Evolutionary conservation across 2,329 filamentous ascomycete species (phyloP), one percentile per base, ranked within the genome.

Genomic region (Thelonectria discophora): DNA sequence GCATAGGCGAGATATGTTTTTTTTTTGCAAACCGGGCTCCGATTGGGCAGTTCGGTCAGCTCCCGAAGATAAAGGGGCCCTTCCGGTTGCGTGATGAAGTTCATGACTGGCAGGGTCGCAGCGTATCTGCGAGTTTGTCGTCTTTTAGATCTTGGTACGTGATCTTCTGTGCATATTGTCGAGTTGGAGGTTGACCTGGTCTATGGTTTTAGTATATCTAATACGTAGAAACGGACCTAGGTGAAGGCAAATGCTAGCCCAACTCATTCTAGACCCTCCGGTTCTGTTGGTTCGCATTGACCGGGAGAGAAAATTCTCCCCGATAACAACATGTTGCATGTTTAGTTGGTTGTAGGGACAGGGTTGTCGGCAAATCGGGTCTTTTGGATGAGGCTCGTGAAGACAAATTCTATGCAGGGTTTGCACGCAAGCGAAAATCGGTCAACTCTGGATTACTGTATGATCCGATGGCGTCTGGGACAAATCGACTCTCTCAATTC

Each of bases 31-130:
- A 24, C 9, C 3, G n/a, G 18, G 5, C 12, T 12, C 17, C 15
- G 42, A 45, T 45, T 45, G 42, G 42, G 42, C 42, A 45, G 42
- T 4, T 45, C 42, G 42, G 42, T 20, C 42, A 21, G n/a, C n/a
- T 45, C 42, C 42, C 42, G 42, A 45, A 45, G n/a, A 45, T 45
- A 24, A 45, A 20, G 42, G 17, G 17, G 32, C n/a, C n/a, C n/a
- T n/a, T n/a, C 4, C 8, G 18, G 42, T 45, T 45, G n/a, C 42
- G 42, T 45, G 42, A 20, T 13, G 20, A 11, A 11, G 8, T 24
- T 24, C 24, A 24, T 24, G 24, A 7, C 24, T 24, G 24, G 21
- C 20, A 30, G 20, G 4, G 12, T 27, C 4, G 21, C 21, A 3
- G 5, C 21, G 20, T n/a, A 27, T n/a, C 43, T 47, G 21, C 20